Base-by-base conservation (phyloP, 495 filamentous ascomycete species). In the Penicillium dipodomyicola region DNA sequence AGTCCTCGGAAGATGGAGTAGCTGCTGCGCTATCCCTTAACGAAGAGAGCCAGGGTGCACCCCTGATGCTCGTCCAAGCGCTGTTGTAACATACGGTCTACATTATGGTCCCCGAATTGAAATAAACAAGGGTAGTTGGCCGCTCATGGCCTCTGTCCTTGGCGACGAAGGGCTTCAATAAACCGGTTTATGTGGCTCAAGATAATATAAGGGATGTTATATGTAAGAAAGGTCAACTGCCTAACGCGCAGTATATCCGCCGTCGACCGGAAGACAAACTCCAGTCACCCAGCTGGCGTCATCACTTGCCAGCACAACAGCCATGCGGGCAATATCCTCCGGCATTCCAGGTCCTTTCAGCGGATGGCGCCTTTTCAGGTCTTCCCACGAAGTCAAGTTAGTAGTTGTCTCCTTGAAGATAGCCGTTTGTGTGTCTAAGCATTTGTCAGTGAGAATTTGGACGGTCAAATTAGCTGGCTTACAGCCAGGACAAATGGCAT, bases 401-500 rank as follows among this genome's bases (percentile, higher is more conserved):
- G 50, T 56, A 5, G 59, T 63, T 2, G 63, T 66, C 37, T 68
- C 65, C 15, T 59, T 65, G 52, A 70, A 68, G 3, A 70, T 66
- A 9, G 66, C 68, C 10, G 70, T 70, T 58, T 69, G 65, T 0
- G 65, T 69, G 49, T 70, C 68, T 72, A 11, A 5, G 39, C 46
- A 4, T 5, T 7, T 19, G 46, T 49, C 19, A 47, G 53, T 54
- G 8, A 27, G 46, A 39, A 15, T 44, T 22, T 10, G n/a, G 25
- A 27, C n/a, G 58, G 20, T 32, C n/a, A 52, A 45, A 52, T 12
- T 8, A 27, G 46, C 15, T 8, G 37, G 72, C 76, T 69, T 67
- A 82, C 76, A 83, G 11, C 81, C 82, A 17, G 82, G 83, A 59
- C 77, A 82, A 15, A 85, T 58, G 0, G 75, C 77, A 67, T 86